These are phyloP conservation scores for Hermanozyma aechmeae DNA, from an alignment of 805 yeast genomes.

Conservation along the genomic window DNA sequence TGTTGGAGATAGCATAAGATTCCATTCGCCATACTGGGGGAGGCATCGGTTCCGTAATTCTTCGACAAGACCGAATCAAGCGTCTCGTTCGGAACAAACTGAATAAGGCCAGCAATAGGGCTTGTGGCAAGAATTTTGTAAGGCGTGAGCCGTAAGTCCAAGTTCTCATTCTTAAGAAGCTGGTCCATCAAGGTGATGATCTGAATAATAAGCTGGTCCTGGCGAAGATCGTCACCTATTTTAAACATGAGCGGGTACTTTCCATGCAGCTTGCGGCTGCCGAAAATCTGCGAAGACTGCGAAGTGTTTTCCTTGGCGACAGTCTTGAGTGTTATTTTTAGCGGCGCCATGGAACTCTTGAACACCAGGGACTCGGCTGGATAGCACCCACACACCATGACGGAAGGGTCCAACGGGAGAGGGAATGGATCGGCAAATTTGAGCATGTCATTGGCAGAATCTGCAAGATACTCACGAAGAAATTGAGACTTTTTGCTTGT, in stretches of 20 bases:
- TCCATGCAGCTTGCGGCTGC: slow-evolving; percentile 23
- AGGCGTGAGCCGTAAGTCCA: slow-evolving; percentile 81
- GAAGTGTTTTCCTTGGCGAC: slow-evolving; percentile 9
- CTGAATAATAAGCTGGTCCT: slow-evolving; percentile 95
- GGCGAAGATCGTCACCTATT: slow-evolving; percentile 91
- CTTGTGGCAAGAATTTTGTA: slow-evolving; percentile 88
- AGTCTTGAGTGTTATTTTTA: slow-evolving; percentile 72
- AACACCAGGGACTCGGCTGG: slow-evolving; percentile 80
- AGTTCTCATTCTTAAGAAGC: slow-evolving; percentile 77
- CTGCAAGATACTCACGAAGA: slow-evolving; percentile 48
- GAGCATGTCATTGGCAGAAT: slow-evolving; percentile 30
- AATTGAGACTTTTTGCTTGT: slow-evolving; percentile 69
- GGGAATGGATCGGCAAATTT: slow-evolving; percentile 48
- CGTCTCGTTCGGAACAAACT: slow-evolving; percentile 90
- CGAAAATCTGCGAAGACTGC: slow-evolving; percentile 23
- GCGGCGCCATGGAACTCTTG: slow-evolving; percentile 84
- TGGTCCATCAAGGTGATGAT: slow-evolving; percentile 87
- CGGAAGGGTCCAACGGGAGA: slow-evolving; percentile 77
- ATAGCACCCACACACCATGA: slow-evolving; percentile 63
- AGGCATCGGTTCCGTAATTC: slow-evolving; percentile 7
- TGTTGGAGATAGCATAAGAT: slow-evolving; percentile 61
- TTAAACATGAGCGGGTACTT: slow-evolving; percentile 83
- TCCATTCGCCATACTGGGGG: slow-evolving; percentile 42
- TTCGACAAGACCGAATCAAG: slow-evolving; percentile 62
- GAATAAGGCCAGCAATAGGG: slow-evolving; percentile 84